Conservation (phyloP, 2,329 filamentous ascomycete species). For the Aspergillus sp. region DNA sequence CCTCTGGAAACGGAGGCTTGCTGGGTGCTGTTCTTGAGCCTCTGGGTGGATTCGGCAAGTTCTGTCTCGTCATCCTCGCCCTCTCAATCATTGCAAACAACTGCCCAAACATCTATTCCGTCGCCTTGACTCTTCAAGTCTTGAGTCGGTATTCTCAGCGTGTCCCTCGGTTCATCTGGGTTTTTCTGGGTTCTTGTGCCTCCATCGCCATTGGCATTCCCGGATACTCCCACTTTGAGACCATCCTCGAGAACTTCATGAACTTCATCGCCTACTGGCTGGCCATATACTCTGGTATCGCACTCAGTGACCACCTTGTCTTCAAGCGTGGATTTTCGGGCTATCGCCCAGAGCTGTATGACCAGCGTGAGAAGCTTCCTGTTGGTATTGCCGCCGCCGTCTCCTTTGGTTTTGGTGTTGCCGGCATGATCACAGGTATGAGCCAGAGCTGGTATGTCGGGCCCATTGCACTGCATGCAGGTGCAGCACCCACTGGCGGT, state of each 20-base stretch:
- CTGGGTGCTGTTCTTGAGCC: conserved; percentile 60
- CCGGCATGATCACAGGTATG: conserved; percentile 66
- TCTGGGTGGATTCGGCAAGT: conserved; percentile 65
- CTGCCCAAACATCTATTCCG: conserved; percentile 68
- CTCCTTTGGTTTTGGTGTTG: conserved; percentile 61
- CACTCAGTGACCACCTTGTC: conserved; percentile 62
- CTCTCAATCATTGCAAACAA: conserved; percentile 67
- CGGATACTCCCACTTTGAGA: conserved; percentile 62
- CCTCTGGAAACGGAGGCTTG: conserved; percentile 61
- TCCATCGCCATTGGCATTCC: conserved; percentile 68
- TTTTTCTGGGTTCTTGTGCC: conserved; percentile 54
- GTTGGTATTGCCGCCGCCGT: conserved; percentile 58
- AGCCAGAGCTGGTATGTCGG: conserved; percentile 65
- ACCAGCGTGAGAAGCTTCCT: conserved; percentile 54
- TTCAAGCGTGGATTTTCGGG: conserved; percentile 59
- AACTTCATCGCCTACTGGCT: conserved; percentile 66
- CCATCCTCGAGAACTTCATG: conserved; percentile 67
- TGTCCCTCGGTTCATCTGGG: conserved; percentile 66
- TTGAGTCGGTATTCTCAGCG: conserved; percentile 54
- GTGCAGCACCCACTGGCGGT: conserved; percentile 43
- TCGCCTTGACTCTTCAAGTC: conserved; percentile 63
- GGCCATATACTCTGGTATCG: conserved; percentile 66
- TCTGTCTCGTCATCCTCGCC: conserved; percentile 64
- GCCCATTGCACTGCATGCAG: conserved; percentile 59
- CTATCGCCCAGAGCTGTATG: conserved; percentile 58